Percentiles rank a stretch among this genome's conserved stretches.
phyloP scores from a whole-genome alignment of 164 flowering plant species.

The Annona cherimola region DNA sequence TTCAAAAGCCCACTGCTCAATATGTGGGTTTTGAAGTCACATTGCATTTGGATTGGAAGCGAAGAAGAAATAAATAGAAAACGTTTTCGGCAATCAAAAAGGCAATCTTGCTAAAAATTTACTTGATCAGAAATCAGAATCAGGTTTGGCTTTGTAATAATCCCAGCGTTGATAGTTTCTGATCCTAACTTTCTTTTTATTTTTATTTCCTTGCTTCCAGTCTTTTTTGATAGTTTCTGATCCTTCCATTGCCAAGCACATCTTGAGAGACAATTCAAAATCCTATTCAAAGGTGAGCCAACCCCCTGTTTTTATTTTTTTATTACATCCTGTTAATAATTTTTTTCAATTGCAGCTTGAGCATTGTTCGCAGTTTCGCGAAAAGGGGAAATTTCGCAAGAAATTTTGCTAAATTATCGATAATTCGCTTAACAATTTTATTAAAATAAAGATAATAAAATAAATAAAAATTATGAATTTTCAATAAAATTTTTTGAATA shows the following conservation, averaged over 20 bases:
- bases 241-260: constrained; percentile 86
- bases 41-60: not conserved
- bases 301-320: not conserved
- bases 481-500: too few species aligned
- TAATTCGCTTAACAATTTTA: too few species aligned
- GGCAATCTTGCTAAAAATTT: not conserved
- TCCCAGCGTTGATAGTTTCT: not conserved
- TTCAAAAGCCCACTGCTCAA: too few species aligned
- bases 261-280: constrained; percentile 80
- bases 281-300: constrained; percentile 80
- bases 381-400: too few species aligned
- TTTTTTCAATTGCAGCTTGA: not conserved
- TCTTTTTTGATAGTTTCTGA: constrained; percentile 92
- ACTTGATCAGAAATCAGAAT: not conserved
- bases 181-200: not conserved
- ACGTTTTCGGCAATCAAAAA: not conserved
- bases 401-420: too few species aligned
- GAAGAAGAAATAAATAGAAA: not conserved
- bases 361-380: too few species aligned
- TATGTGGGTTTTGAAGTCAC: not conserved
- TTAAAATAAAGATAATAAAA: too few species aligned
- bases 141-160: not conserved
- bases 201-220: constrained; percentile 37
- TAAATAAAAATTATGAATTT: too few species aligned
- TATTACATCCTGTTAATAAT: not conserved